Base-by-base conservation (phyloP, 176 grass and related monocot species). In the Avena insularis region DNA sequence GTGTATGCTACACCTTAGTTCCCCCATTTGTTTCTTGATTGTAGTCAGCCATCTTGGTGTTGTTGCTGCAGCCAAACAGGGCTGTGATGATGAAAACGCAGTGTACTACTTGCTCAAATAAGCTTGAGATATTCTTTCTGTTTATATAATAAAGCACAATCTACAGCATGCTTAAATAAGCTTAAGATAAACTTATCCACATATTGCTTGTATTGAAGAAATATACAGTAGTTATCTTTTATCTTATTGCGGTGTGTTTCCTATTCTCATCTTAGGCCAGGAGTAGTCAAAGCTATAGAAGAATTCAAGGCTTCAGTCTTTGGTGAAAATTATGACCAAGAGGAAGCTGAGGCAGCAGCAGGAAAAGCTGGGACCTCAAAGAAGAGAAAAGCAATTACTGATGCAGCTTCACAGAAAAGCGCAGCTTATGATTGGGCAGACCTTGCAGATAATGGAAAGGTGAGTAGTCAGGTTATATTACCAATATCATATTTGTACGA, bases 301-400 rank as follows among this genome's bases (percentile, higher is more conserved):
- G 93, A 94, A 78, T 96, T 98, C 61, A 94, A 98, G 77, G 85
- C 58, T 68, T 84, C 92, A 38, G 90, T 94, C 23, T 96, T 93
- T 85, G 96, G 96, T 88, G 90, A 96, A 92, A 94, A 94, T 73
- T 85, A 96, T 82, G 91, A 96, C 11, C 90, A 97, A 72, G 95
- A 98, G 86, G 96, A 96, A 86, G 88, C 80, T 46, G 91, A 93
- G 48, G 79, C 83, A 16, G 71, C 80, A 75, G 87, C 87, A 64
- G 71, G 76, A 46, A 91, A 86, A 87, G 89, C 45, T 62, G 90
- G 86, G 47, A 83, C 86, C 88, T 89, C 90, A 27, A 94, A 90
- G 82, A 98, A 98, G 85, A 90, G 96, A 31, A 95, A 98, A 87
- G 82, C 87, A 69, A 81, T 90, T 12, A 64, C 87, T 63, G 93